Percentiles rank a stretch among this genome's conserved stretches.
Evolutionary conservation across 148 eudicot genomes (phyloP).

Genomic region (Vaccinium corymbosum): DNA sequence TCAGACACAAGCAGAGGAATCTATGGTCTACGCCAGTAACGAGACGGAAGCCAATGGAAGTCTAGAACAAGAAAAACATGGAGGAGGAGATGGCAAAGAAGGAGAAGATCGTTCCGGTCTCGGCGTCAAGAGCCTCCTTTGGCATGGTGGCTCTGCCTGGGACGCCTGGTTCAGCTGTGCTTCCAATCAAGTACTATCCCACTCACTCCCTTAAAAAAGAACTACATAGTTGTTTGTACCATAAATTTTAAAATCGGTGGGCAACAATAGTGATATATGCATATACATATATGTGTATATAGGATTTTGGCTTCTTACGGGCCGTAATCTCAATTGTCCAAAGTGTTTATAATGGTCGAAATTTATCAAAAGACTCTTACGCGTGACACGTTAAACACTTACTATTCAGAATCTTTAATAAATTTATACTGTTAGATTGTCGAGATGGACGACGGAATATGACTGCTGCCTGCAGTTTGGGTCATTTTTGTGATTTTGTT

Average conservation of each 20-base stretch:
- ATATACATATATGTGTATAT: neutral
- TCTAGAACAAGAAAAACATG: slow-evolving; percentile 14
- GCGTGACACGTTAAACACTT: neutral
- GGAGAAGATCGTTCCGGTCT: slow-evolving; percentile 32
- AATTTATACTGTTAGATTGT: neutral
- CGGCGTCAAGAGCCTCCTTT: slow-evolving; percentile 43
- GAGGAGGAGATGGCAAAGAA: neutral
- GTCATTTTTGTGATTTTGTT: neutral
- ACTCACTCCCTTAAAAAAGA: neutral
- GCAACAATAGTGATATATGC: neutral
- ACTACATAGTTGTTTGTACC: no score
- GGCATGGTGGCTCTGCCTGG: slow-evolving; percentile 88
- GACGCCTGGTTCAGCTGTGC: slow-evolving; percentile 88
- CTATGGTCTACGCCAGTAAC: slow-evolving; percentile 32
- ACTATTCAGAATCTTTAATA: no score
- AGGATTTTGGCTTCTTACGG: neutral
- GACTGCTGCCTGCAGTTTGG: neutral
- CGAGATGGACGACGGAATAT: neutral
- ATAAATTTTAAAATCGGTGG: no score
- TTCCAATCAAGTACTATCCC: slow-evolving; percentile 57
- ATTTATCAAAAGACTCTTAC: neutral
- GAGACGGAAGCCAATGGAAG: slow-evolving; percentile 25
- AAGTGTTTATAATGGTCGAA: no score
- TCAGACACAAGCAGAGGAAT: slow-evolving; percentile 45
- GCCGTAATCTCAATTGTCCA: neutral